Evolutionary conservation across 345 rosid genomes (phyloP), one percentile per base, ranked within the genome.

Genomic region (Arabidopsis arenosa): DNA sequence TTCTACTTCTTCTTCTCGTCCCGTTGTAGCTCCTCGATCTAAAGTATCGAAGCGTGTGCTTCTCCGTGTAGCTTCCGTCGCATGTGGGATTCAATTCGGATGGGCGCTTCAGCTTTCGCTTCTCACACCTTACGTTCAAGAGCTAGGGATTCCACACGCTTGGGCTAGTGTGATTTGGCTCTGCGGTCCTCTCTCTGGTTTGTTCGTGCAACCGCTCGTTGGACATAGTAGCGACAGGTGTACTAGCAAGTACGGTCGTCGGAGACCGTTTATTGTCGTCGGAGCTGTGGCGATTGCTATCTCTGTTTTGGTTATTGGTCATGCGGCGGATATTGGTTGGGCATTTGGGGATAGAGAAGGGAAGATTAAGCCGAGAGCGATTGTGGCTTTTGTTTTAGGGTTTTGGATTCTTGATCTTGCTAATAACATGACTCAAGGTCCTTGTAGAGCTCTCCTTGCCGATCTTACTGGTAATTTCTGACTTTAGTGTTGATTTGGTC

Each of bases 81-180:
- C 98, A 0, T 86, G 97, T 35, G 99, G 99, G 14, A 93, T 95
- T 41, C 98, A 93, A 37, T 95, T 95, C 88, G 97, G 99, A 0
- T 95, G 98, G 99, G 98, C 99, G 1, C 83, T 95, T 10, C 98
- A 95, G 89, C 97, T 95, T 35, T 95, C 99, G 10, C 84, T 95
- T 21, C 85, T 92, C 41, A 92, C 98, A 1, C 98, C 99, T 4
- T 95, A 92, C 65, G 99, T 95, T 11, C 99, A 95, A 70, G 96
- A 90, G 93, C 89, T 95, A 9, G 99, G 99, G 63, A 92, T 92
- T 48, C 97, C 97, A 1, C 97, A 95, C 82, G 86, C 89, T 48
- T 95, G 97, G 99, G 93, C 99, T 18, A 95, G 99, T 70, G 73
- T 90, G 33, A 92, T 95, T 53, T 92, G 99, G 99, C 91, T 95